Conservation (phyloP, 257 asterid genomes). For the Anisodus acutangulus region DNA sequence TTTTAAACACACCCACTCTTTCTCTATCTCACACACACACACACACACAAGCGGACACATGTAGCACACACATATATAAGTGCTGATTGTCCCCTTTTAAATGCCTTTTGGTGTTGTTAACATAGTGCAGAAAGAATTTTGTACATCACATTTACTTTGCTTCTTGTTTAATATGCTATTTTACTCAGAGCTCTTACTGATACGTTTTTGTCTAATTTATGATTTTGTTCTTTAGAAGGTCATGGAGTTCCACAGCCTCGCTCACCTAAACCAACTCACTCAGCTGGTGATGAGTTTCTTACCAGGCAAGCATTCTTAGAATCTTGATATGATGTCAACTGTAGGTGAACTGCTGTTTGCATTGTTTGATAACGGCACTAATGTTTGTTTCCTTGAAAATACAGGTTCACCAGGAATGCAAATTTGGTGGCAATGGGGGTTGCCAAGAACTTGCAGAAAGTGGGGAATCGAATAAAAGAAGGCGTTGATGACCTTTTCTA, state of each 20-base stretch:
- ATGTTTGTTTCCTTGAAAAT: conserved; percentile 16
- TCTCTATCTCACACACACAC: not conserved
- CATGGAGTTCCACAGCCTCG: conserved; percentile 61
- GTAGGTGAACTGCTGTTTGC: not conserved
- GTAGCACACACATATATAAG: not conserved
- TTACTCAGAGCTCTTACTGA: conserved; percentile 31
- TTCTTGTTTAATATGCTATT: not conserved
- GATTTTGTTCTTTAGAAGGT: conserved; percentile 49
- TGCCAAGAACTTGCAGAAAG: conserved; percentile 65
- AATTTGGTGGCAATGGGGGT: conserved; percentile 81
- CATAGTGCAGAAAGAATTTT: not conserved
- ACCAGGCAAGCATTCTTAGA: conserved; percentile 63
- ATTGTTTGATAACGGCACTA: not conserved
- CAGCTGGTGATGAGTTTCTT: conserved; percentile 67
- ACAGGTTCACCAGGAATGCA: conserved; percentile 75
- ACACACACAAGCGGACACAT: not conserved
- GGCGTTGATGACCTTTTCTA: conserved; percentile 58
- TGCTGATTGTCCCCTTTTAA: not conserved
- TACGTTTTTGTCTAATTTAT: conserved; percentile 23
- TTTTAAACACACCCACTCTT: not conserved
- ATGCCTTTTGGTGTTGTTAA: not conserved
- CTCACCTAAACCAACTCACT: conserved; percentile 59
- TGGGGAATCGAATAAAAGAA: conserved; percentile 73
- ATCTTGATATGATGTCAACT: not conserved
- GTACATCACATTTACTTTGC: conserved; percentile 4